phyloP scores from a whole-genome alignment of 345 rosid genomes.

The Stellera chamaejasme region DNA sequence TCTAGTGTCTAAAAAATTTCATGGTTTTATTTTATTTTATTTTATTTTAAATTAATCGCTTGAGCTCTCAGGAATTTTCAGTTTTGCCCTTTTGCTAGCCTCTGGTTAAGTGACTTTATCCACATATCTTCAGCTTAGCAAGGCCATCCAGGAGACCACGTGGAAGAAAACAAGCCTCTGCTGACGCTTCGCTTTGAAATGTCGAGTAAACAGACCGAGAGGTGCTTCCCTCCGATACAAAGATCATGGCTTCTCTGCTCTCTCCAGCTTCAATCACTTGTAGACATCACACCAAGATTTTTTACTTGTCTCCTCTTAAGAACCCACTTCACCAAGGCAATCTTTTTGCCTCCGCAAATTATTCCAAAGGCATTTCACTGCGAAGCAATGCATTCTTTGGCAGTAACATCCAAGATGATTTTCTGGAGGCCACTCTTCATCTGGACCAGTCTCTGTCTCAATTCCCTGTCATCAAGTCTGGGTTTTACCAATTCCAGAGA shows the following conservation, averaged over 20 bases:
- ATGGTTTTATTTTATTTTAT: too few relatives aligned
- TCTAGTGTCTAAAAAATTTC: too few relatives aligned
- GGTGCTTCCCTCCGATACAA: not conserved
- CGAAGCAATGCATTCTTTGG: constrained; percentile 48
- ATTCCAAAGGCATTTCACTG: constrained; percentile 15
- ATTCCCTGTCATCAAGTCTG: constrained; percentile 39
- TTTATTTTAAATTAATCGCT: too few relatives aligned
- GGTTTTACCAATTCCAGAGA: constrained; percentile 33
- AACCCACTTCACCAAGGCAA: constrained; percentile 17
- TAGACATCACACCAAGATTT: constrained; percentile 20
- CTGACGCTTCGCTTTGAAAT: constrained; percentile 12
- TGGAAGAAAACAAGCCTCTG: constrained; percentile 30
- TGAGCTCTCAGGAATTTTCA: not conserved
- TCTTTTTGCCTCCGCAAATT: constrained; percentile 16
- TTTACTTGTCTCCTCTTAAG: constrained; percentile 29
- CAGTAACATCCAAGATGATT: constrained; percentile 27
- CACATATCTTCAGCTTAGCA: constrained; percentile 22
- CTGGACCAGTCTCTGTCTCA: constrained; percentile 31
- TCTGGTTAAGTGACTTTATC: constrained; percentile 11
- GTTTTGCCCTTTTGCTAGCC: not conserved
- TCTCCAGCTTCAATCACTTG: constrained; percentile 33
- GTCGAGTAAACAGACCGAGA: not conserved
- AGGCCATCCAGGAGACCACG: constrained; percentile 23
- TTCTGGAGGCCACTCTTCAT: constrained; percentile 13
- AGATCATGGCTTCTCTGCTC: constrained; percentile 50